phyloP scores from a whole-genome alignment of 1,284 basidiomycete species.

The Ustilago loliicola region DNA sequence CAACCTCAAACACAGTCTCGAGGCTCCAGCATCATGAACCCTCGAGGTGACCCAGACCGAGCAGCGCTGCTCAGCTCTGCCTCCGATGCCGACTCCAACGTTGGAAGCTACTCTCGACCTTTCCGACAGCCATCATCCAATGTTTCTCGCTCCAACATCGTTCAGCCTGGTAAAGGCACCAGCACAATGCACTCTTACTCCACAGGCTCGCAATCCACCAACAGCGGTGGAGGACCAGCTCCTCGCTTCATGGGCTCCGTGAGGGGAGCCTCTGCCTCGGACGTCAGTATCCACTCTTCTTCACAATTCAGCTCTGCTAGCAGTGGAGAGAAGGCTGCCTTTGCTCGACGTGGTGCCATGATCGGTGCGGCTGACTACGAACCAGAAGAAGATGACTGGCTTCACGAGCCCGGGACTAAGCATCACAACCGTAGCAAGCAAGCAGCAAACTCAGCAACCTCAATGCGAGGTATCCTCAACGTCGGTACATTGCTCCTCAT shows the following conservation, averaged over 20 bases:
- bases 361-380: conserved; percentile 1
- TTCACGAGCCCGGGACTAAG: conserved; percentile 29
- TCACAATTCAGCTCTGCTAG: conserved; percentile 21
- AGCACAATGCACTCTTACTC: conserved; percentile 25
- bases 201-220: conserved; percentile 23
- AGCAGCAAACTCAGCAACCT: conserved; percentile 3
- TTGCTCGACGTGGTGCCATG: conserved; percentile 1
- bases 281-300: conserved; percentile 23
- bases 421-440: neutral
- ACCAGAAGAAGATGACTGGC: conserved; percentile 38
- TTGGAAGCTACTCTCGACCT: conserved; percentile 21
- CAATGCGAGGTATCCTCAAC: conserved; percentile 55
- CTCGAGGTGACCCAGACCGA: conserved; percentile 6
- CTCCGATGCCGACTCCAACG: conserved; percentile 5
- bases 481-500: conserved; percentile 57
- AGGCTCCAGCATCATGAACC: conserved; percentile 15
- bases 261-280: conserved; percentile 13
- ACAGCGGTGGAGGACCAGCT: conserved; percentile 6
- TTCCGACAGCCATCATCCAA: conserved; percentile 25
- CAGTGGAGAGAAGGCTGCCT: conserved; percentile 9
- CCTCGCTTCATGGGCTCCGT: conserved; percentile 20
- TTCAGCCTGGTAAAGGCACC: conserved; percentile 27
- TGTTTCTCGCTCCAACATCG: conserved; percentile 28
- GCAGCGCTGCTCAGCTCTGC: conserved; percentile 8
- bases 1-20: neutral